Percentiles rank a stretch among this genome's conserved stretches.
Evolutionary conservation across 768 basidiomycete species (phyloP).

Genomic region (Trichaptum fuscoviolaceum): DNA sequence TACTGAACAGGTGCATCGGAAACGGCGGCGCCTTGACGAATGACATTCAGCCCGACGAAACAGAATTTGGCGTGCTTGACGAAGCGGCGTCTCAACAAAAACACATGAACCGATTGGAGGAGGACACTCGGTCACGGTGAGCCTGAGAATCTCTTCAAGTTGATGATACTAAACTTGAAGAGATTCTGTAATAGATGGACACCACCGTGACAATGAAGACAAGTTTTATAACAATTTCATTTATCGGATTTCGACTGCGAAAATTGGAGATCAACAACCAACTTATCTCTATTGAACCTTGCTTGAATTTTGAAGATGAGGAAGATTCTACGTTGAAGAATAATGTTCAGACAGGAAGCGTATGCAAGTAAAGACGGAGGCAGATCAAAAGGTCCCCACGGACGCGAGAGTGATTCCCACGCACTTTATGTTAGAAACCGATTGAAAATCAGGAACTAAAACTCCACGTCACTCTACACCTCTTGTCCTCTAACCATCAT

Average conservation of each 20-base stretch:
- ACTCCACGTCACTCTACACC: constrained; percentile 5
- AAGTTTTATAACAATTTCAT: no score
- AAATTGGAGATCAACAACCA: not conserved
- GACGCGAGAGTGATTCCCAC: constrained; percentile 12
- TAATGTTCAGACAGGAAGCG: no score
- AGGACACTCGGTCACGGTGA: not conserved
- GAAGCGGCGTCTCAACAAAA: not conserved
- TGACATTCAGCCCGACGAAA: not conserved
- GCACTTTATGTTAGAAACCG: constrained; percentile 3
- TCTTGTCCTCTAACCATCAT: constrained; percentile 30
- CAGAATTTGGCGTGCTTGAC: not conserved
- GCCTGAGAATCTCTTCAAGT: not conserved
- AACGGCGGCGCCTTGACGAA: not conserved
- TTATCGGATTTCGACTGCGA: no score
- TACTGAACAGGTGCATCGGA: not conserved
- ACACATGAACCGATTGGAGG: not conserved
- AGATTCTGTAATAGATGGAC: not conserved
- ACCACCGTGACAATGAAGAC: not conserved
- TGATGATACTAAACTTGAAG: not conserved
- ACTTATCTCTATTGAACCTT: not conserved
- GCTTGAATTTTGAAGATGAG: not conserved
- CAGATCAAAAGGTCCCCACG: not conserved
- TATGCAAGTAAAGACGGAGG: not conserved
- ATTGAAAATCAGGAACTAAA: constrained; percentile 3
- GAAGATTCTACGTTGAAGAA: not conserved